Base-by-base conservation (phyloP, 805 yeast species). In the Wickerhamiella azymoides region DNA sequence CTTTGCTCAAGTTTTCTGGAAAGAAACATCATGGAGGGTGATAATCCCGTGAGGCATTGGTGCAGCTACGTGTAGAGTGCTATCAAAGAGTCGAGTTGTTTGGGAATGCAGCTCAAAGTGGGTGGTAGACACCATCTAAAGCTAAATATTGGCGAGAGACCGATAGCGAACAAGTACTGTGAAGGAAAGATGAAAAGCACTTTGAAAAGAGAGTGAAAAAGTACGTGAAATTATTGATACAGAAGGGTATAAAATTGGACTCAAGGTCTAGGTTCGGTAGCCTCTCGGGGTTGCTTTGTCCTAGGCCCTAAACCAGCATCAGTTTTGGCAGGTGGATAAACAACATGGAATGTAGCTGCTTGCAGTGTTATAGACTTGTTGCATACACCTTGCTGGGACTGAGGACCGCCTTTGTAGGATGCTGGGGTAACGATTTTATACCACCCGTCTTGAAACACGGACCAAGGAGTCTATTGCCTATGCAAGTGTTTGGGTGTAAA, bases 111-210 rank as follows among this genome's bases (percentile, higher is more conserved):
- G 68, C 24, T 21, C 24, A 21, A 64, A 55, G 56, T 52, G 61
- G 62, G 63, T 58, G 62, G 64, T 60, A 57, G 54, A 61, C 59
- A 62, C 67, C 68, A 62, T 62, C 65, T 63, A 62, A 65, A 61
- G 68, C 68, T 65, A 21, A 21, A 21, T 62, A 63, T 63, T 62
- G 67, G 69, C 67, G 66, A 63, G 68, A 63, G 67, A 64, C 68
- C 67, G 68, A 64, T 65, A 65, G 67, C 67, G 66, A 64, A 64
- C 68, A 65, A 63, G 68, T 64, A 65, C 67, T 62, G 68, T 65
- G 67, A 65, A 58, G 67, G 67, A 65, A 63, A 64, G 68, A 64
- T 65, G 67, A 64, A 64, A 64, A 63, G 67, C 57, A 63, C 66
- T 62, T 62, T 63, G 67, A 62, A 21, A 21, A 21, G 24, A 63